Evolutionary conservation across 176 grass and related monocot species (phyloP).

Genomic region (Raddia guianensis): DNA sequence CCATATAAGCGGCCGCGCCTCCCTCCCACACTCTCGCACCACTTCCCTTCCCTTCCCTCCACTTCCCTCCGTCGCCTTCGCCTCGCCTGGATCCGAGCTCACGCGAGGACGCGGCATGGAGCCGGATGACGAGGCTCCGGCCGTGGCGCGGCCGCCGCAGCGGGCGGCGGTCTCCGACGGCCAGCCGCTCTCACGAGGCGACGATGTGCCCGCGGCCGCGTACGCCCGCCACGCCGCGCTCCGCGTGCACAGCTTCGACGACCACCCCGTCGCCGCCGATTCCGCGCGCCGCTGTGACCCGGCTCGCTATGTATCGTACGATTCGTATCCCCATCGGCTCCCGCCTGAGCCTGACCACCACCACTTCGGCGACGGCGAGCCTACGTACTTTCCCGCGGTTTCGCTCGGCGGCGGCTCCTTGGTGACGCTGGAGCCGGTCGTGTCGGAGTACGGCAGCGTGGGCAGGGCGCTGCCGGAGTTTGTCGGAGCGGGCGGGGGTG

Average conservation of each 20-base stretch:
- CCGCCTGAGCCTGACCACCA: not conserved
- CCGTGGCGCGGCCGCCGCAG: not conserved
- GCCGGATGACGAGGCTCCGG: constrained; percentile 9
- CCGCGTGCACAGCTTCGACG: constrained; percentile 53
- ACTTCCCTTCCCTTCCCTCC: constrained; percentile 37
- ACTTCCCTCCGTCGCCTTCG: not conserved
- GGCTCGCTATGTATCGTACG: constrained; percentile 6
- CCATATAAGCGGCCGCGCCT: constrained; percentile 36
- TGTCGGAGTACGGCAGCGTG: constrained; percentile 41
- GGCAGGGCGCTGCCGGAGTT: constrained; percentile 60
- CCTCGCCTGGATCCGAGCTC: not conserved
- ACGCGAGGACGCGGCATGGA: constrained; percentile 25
- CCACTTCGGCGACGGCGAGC: not conserved
- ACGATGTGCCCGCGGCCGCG: constrained; percentile 23
- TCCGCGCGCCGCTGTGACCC: constrained; percentile 25
- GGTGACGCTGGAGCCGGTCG: constrained; percentile 49
- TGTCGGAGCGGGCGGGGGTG: constrained; percentile 64
- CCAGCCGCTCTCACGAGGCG: constrained; percentile 45
- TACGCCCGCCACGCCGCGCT: constrained; percentile 36
- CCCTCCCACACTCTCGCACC: constrained; percentile 29
- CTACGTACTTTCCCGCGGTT: not conserved
- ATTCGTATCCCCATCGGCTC: constrained; percentile 26
- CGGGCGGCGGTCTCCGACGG: constrained; percentile 48
- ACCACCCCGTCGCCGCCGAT: constrained; percentile 25
- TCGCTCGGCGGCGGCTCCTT: constrained; percentile 24